Conservation (phyloP, 2,329 filamentous ascomycete genomes). For the Aspergillus sp. region DNA sequence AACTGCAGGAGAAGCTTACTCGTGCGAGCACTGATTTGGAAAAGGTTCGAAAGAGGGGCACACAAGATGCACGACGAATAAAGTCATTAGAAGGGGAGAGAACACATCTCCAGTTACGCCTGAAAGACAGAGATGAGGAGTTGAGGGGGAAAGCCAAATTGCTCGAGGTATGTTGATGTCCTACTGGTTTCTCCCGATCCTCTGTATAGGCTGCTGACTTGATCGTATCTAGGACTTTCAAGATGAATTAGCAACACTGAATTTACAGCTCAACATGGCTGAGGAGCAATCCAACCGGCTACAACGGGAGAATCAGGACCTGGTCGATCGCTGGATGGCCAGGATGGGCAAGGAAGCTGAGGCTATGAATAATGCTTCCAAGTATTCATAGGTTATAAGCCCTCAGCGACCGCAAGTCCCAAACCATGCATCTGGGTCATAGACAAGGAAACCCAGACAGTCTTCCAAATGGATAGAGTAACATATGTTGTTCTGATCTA, state of each 20-base stretch:
- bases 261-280: constrained; percentile 80
- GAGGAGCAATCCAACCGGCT: constrained; percentile 71
- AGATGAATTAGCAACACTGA: constrained; percentile 85
- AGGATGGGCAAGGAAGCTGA: constrained; percentile 82
- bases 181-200: background rate
- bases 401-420: too few relatives aligned
- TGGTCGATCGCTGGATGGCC: constrained; percentile 89
- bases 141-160: constrained; percentile 77
- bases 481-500: background rate
- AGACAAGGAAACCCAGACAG: background rate
- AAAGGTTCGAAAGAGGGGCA: constrained; percentile 56
- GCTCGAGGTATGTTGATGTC: constrained; percentile 55
- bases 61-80: constrained; percentile 59
- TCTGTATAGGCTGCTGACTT: constrained; percentile 4
- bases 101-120: constrained; percentile 56
- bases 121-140: constrained; percentile 82
- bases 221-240: constrained; percentile 62
- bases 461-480: background rate
- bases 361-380: constrained; percentile 66
- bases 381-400: constrained; percentile 33
- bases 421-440: too few relatives aligned
- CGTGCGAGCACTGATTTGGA: constrained; percentile 60
- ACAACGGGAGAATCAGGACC: constrained; percentile 77
- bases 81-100: constrained; percentile 59
- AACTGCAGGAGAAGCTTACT: constrained; percentile 61